Conservation (phyloP, 2,329 filamentous ascomycete species). For the Colletotrichum ledebouriae region DNA sequence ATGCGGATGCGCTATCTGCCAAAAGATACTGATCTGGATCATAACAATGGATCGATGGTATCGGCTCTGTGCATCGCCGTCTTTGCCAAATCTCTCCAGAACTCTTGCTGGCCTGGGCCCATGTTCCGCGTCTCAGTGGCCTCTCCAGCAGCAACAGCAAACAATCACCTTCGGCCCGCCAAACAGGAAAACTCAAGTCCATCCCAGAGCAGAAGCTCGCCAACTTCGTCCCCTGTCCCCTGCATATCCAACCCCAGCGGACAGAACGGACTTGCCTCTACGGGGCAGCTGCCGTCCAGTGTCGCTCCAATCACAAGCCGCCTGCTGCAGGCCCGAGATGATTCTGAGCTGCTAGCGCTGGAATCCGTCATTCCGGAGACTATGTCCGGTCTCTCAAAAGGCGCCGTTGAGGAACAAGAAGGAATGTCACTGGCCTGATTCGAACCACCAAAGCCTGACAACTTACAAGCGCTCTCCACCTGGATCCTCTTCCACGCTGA, state of each 20-base stretch:
- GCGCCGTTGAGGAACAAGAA: slow-evolving; percentile 15
- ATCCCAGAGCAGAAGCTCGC: slow-evolving; percentile 2
- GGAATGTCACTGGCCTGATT: slow-evolving; percentile 30
- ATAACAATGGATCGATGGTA: slow-evolving; percentile 16
- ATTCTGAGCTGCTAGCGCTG: slow-evolving; percentile 24
- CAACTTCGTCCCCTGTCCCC: slow-evolving; percentile 23
- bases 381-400: slow-evolving; percentile 21
- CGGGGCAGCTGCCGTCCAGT: slow-evolving; percentile 24
- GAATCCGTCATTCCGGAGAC: slow-evolving; percentile 30
- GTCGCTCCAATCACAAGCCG: slow-evolving; percentile 7
- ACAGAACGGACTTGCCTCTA: slow-evolving; percentile 23
- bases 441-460: slow-evolving; percentile 12
- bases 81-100: not conserved
- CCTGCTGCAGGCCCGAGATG: not conserved
- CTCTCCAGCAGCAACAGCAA: not conserved
- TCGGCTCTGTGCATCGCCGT: slow-evolving; percentile 6
- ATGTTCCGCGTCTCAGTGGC: slow-evolving; percentile 3
- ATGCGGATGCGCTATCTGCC: not conserved
- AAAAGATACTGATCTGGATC: slow-evolving; percentile 27
- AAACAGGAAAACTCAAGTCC: no score
- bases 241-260: slow-evolving; percentile 22
- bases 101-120: slow-evolving; percentile 2
- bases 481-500: not conserved
- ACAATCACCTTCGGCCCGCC: not conserved
- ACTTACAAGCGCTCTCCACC: slow-evolving; percentile 21